A percentile compares a stretch with the other conserved stretches of the same genome.
Conservation (phyloP, 2,329 filamentous ascomycete species). For the Exophiala lecanii-corni region DNA sequence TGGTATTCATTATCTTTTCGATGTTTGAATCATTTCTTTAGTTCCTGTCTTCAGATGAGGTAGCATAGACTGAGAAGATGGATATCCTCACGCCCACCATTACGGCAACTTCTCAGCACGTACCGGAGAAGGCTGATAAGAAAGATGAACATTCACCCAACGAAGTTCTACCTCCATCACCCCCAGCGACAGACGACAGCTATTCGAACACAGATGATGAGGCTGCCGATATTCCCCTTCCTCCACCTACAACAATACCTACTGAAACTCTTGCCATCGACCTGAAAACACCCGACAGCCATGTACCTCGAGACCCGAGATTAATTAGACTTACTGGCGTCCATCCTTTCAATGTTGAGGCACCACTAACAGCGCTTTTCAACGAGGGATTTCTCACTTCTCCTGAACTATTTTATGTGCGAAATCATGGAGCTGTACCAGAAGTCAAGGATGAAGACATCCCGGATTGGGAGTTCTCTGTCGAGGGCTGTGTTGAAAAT, state of each 20-base stretch:
- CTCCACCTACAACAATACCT: conserved; percentile 56
- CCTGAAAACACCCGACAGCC: conserved; percentile 74
- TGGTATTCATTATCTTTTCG: too few species aligned
- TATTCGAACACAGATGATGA: conserved; percentile 19
- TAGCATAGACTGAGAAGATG: background rate
- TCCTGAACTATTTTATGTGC: conserved; percentile 83
- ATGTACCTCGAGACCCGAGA: conserved; percentile 73
- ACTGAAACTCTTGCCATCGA: conserved; percentile 68
- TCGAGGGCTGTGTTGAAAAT: conserved; percentile 80
- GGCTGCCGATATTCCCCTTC: conserved; percentile 55
- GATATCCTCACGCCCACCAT: conserved; percentile 2
- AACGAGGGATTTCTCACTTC: conserved; percentile 77
- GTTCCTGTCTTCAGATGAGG: too few species aligned
- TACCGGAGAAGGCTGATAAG: conserved; percentile 12
- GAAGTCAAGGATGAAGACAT: conserved; percentile 67
- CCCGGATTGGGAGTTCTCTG: conserved; percentile 72
- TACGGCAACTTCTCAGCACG: conserved; percentile 10
- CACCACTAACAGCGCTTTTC: conserved; percentile 73
- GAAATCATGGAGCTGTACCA: conserved; percentile 84
- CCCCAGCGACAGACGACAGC: conserved; percentile 23
- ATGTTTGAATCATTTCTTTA: too few species aligned
- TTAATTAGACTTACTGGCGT: conserved; percentile 82
- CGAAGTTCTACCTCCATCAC: conserved; percentile 22
- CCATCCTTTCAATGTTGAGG: conserved; percentile 88
- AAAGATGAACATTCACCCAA: conserved; percentile 9